Evolutionary conservation across 805 yeast genomes (phyloP).

Genomic region (Torulaspora quercuum): DNA sequence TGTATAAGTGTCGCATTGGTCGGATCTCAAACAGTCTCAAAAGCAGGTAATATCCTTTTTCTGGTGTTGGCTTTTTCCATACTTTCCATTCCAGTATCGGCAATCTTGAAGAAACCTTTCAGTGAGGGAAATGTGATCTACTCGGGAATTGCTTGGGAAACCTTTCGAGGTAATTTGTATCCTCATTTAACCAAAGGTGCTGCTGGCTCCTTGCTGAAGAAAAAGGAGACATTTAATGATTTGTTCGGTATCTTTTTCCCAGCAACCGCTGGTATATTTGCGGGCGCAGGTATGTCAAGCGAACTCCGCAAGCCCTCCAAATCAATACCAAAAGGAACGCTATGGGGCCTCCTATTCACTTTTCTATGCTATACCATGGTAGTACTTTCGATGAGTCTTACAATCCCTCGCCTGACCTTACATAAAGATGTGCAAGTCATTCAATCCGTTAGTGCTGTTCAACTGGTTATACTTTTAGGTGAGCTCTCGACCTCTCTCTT

Average conservation of each 20-base stretch:
- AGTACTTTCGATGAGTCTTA: conserved; percentile 70
- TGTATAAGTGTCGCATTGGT: conserved; percentile 76
- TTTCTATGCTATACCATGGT: conserved; percentile 76
- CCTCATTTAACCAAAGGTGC: conserved; percentile 88
- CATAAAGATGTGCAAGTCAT: conserved; percentile 78
- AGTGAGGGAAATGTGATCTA: conserved; percentile 50
- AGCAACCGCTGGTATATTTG: conserved; percentile 97
- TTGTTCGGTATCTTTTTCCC: conserved; percentile 96
- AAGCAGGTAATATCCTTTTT: conserved; percentile 74
- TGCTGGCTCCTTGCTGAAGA: conserved; percentile 70
- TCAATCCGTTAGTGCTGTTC: conserved; percentile 72
- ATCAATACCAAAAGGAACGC: conserved; percentile 91
- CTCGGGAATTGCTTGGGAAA: conserved; percentile 71
- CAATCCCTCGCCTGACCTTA: conserved; percentile 76
- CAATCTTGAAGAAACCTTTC: conserved; percentile 63
- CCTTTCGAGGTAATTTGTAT: conserved; percentile 59
- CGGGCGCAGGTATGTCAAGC: conserved; percentile 99
- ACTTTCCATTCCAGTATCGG: conserved; percentile 75
- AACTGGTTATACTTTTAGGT: conserved; percentile 72
- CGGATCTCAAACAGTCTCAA: conserved; percentile 78
- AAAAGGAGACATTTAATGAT: conserved; percentile 73
- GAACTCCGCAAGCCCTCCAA: conserved; percentile 81
- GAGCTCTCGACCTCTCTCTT: conserved; percentile 88
- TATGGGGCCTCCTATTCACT: conserved; percentile 76
- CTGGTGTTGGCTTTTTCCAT: conserved; percentile 66